Percentiles rank a stretch among this genome's conserved stretches.
phyloP scores from a whole-genome alignment of 2,329 filamentous ascomycete species.

The Neofusicoccum sp. region DNA sequence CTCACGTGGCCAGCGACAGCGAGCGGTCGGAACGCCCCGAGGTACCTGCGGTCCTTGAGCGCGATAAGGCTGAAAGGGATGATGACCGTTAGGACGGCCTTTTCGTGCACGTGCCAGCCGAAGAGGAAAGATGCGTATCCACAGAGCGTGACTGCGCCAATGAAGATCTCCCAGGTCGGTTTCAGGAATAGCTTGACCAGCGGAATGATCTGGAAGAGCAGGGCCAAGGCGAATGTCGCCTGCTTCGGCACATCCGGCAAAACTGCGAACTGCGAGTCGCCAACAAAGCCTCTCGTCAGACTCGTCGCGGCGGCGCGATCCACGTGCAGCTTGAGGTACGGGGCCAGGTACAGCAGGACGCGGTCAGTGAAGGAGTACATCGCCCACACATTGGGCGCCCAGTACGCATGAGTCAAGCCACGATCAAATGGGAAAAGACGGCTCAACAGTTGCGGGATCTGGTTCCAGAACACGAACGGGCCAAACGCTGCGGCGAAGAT shows the following conservation, averaged over 20 bases:
- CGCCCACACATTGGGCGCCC: conserved; percentile 97
- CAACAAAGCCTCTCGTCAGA: conserved; percentile 88
- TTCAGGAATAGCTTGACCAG: conserved; percentile 77
- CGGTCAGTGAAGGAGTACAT: conserved; percentile 91
- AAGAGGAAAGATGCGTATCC: conserved; percentile 97
- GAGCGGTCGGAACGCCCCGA: conserved; percentile 86
- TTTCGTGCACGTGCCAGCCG: conserved; percentile 98
- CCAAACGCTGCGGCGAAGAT: conserved; percentile 83
- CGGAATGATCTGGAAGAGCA: conserved; percentile 70
- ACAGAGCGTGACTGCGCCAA: conserved; percentile 86
- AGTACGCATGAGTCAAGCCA: conserved; percentile 94
- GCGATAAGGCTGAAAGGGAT: conserved; percentile 93
- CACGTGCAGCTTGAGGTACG: conserved; percentile 71
- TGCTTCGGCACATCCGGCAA: conserved; percentile 81
- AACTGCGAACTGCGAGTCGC: conserved; percentile 90
- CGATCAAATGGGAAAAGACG: conserved; percentile 91
- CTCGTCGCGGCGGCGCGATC: conserved; percentile 76
- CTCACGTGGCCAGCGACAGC: conserved; percentile 94
- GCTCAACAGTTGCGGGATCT: conserved; percentile 78
- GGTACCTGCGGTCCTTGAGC: conserved; percentile 82
- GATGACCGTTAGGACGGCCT: conserved; percentile 90
- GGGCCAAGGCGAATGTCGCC: conserved; percentile 76
- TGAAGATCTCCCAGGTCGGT: conserved; percentile 84
- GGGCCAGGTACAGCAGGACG: conserved; percentile 77
- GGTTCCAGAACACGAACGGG: conserved; percentile 77